Conservation (phyloP, 208 protist species). For the Porcisia deanei region DNA sequence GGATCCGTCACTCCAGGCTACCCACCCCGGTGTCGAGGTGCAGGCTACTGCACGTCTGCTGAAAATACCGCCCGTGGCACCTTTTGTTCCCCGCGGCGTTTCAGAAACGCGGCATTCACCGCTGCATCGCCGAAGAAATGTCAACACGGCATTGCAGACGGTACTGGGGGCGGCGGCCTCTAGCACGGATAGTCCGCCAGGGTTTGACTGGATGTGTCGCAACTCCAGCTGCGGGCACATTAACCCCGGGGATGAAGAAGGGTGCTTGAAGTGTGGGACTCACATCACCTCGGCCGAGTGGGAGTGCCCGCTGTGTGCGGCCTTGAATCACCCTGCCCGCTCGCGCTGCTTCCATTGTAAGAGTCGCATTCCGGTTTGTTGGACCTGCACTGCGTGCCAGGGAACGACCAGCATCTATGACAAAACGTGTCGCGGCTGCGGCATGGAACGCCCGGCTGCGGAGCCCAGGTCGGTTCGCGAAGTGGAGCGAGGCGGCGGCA, state of each 20-base stretch:
- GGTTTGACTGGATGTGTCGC: constrained; percentile 91
- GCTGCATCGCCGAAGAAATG: constrained; percentile 5
- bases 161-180: constrained; percentile 6
- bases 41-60: background rate
- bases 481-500: constrained; percentile 10
- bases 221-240: constrained; percentile 55
- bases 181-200: constrained; percentile 52
- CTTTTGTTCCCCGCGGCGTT: constrained; percentile 9
- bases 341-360: constrained; percentile 78
- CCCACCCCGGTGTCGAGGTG: background rate
- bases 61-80: constrained; percentile 13
- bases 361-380: constrained; percentile 67
- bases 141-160: background rate
- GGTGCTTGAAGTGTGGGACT: constrained; percentile 58
- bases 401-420: constrained; percentile 83
- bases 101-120: constrained; percentile 17
- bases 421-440: constrained; percentile 58
- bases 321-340: constrained; percentile 79
- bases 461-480: constrained; percentile 53
- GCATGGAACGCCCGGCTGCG: constrained; percentile 34
- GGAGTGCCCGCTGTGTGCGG: constrained; percentile 80
- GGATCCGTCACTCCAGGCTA: constrained; percentile 10
- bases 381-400: constrained; percentile 62
- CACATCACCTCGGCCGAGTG: constrained; percentile 71
- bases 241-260: constrained; percentile 81